Evolutionary conservation across 371 early-diverging fungal genomes (phyloP).

Genomic region (Enterospora canceri): DNA sequence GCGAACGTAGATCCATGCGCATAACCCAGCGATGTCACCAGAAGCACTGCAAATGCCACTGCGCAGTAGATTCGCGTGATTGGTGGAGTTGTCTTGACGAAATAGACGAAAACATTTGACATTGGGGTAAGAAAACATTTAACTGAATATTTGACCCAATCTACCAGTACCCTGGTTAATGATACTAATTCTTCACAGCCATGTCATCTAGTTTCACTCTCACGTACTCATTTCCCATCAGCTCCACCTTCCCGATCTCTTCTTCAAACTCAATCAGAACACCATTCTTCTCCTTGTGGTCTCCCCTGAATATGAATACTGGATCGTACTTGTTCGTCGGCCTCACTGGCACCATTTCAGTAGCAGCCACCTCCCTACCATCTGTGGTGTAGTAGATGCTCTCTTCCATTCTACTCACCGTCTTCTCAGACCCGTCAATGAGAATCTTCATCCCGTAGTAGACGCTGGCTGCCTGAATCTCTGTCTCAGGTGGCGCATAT

Average conservation of each 20-base stretch:
- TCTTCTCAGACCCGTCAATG: background rate
- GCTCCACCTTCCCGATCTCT: conserved; percentile 66
- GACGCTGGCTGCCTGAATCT: background rate
- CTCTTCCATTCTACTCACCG: conserved; percentile 11
- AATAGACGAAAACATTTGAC: conserved; percentile 1
- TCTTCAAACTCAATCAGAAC: conserved; percentile 67
- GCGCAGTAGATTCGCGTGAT: conserved; percentile 43
- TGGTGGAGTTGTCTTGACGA: conserved; percentile 27
- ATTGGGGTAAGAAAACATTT: background rate
- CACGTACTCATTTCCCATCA: conserved; percentile 29
- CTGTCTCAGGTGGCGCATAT: background rate
- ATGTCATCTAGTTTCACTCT: background rate
- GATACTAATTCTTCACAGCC: background rate
- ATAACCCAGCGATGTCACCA: conserved; percentile 43
- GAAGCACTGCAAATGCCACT: conserved; percentile 16
- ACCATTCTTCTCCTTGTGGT: conserved; percentile 63
- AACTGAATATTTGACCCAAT: background rate
- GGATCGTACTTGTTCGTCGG: conserved; percentile 66
- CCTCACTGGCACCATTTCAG: conserved; percentile 59
- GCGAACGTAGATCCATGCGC: conserved; percentile 35
- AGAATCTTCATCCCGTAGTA: conserved; percentile 20
- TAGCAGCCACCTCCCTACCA: conserved; percentile 1
- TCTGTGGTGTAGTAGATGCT: conserved; percentile 1
- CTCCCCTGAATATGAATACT: conserved; percentile 64
- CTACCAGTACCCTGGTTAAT: background rate